Evolutionary conservation across 2,329 filamentous ascomycete species (phyloP).

Genomic region (Aspergillus sp.): DNA sequence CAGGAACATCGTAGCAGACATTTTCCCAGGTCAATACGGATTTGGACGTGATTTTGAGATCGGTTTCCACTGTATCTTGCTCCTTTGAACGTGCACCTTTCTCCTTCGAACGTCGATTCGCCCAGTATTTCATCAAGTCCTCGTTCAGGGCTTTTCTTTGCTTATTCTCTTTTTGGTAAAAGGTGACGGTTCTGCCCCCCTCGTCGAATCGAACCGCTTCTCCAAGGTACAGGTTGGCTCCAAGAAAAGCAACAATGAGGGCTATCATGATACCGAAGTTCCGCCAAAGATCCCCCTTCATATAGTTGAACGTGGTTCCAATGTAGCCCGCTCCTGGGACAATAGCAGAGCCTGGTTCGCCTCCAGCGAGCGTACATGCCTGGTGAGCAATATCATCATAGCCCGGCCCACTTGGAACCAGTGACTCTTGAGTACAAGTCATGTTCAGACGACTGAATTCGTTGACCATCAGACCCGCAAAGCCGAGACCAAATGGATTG

Average conservation of each 20-base stretch:
- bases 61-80: conserved; percentile 39
- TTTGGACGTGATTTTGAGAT: conserved; percentile 54
- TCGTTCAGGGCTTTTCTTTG: conserved; percentile 39
- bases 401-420: conserved; percentile 69
- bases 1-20: conserved; percentile 51
- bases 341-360: conserved; percentile 60
- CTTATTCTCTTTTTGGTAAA: conserved; percentile 40
- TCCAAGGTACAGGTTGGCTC: conserved; percentile 40
- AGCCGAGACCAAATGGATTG: conserved; percentile 72
- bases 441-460: conserved; percentile 72
- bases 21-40: conserved; percentile 57
- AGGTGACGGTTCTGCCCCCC: conserved; percentile 43
- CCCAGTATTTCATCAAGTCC: conserved; percentile 41
- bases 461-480: conserved; percentile 80
- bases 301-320: conserved; percentile 65
- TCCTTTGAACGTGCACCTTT: conserved; percentile 36
- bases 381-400: conserved; percentile 73
- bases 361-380: conserved; percentile 77
- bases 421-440: conserved; percentile 64
- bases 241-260: conserved; percentile 35
- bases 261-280: conserved; percentile 43
- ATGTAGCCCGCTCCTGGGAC: conserved; percentile 72
- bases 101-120: conserved; percentile 34
- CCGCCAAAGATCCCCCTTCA: conserved; percentile 69
- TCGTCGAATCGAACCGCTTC: conserved; percentile 41